These are phyloP conservation scores for Hypoxylon sp. DNA, from an alignment of 2,329 filamentous ascomycete genomes.

Conservation along the genomic window DNA sequence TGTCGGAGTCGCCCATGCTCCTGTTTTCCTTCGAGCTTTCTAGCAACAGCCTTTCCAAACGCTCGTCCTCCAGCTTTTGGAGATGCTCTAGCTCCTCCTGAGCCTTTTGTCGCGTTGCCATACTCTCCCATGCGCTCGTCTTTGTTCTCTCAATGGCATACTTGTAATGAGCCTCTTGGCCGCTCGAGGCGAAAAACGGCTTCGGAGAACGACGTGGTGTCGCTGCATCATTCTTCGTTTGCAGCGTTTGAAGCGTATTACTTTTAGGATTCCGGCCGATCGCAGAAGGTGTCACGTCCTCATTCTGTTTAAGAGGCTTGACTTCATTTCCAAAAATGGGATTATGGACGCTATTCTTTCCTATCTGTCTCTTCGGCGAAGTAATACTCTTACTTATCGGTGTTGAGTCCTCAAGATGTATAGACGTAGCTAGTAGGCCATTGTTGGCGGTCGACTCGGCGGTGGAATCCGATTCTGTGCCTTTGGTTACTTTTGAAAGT, in stretches of 20 bases:
- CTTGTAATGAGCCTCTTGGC: conserved; percentile 46
- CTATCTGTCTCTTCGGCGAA: neutral
- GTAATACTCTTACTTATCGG: neutral
- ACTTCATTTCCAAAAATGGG: neutral
- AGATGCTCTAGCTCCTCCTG: conserved; percentile 43
- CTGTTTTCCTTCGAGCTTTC: conserved; percentile 21
- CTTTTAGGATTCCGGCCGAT: neutral
- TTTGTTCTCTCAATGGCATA: conserved; percentile 51
- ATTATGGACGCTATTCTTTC: neutral
- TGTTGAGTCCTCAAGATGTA: neutral
- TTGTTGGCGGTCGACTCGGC: neutral
- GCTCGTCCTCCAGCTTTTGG: conserved; percentile 42
- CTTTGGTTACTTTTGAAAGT: neutral
- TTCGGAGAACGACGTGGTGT: conserved; percentile 46
- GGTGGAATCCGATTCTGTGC: neutral
- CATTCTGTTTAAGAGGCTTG: neutral
- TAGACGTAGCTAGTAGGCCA: neutral
- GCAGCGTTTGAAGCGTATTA: neutral
- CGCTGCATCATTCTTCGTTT: conserved; percentile 16
- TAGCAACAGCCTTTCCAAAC: conserved; percentile 29
- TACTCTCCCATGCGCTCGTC: conserved; percentile 49
- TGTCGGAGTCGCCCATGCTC: neutral
- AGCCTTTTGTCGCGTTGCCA: conserved; percentile 39
- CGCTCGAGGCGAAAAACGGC: conserved; percentile 53
- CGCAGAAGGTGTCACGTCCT: neutral